Conservation (phyloP, 345 rosid species). For the Eucalyptus marginata region DNA sequence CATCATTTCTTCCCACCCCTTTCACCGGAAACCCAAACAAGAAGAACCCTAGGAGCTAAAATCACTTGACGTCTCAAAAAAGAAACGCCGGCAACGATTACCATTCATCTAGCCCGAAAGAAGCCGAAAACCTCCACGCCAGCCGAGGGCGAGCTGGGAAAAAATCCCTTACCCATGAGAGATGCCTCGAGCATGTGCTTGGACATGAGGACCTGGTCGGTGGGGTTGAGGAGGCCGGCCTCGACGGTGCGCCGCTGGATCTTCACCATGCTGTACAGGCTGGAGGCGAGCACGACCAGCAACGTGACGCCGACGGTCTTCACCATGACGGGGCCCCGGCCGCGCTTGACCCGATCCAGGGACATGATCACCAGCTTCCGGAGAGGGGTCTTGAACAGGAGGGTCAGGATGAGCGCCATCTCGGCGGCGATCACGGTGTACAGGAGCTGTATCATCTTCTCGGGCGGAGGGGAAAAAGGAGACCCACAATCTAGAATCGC, state of each 20-base stretch:
- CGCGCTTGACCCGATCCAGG: conserved; percentile 73
- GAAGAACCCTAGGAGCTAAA: background rate
- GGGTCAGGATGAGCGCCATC: conserved; percentile 49
- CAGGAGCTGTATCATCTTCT: conserved; percentile 61
- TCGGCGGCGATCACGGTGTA: conserved; percentile 49
- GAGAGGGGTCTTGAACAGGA: conserved; percentile 71
- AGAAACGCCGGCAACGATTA: background rate
- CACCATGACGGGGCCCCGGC: conserved; percentile 66
- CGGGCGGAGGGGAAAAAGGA: background rate
- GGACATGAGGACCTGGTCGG: conserved; percentile 74
- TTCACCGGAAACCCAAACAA: background rate
- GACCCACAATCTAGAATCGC: background rate
- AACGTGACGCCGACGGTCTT: conserved; percentile 58
- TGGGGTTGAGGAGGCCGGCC: conserved; percentile 49
- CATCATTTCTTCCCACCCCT: background rate
- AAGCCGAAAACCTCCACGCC: background rate
- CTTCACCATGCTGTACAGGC: conserved; percentile 38
- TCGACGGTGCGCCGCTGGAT: conserved; percentile 50
- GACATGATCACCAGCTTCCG: conserved; percentile 54
- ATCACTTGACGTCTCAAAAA: background rate
- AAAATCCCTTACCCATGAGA: conserved; percentile 51
- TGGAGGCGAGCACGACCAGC: conserved; percentile 44
- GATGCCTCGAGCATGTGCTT: conserved; percentile 73
- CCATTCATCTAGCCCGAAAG: background rate
- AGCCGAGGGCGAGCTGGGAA: background rate